Base-by-base conservation (phyloP, 2,329 filamentous ascomycete species). In the Fusarium floridanum region DNA sequence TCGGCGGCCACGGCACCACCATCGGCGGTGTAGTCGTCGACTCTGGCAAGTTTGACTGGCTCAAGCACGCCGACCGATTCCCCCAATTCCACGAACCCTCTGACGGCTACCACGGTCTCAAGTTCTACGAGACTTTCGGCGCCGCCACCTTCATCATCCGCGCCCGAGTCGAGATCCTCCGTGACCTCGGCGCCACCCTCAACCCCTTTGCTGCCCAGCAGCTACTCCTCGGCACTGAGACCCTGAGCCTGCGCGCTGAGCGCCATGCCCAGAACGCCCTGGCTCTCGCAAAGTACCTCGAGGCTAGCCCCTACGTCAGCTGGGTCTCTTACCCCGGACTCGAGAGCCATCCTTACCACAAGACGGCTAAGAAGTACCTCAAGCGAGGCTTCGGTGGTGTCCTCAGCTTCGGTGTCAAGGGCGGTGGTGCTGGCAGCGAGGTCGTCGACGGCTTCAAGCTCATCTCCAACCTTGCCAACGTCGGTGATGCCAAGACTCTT, bases 261-360 rank as follows among this genome's bases (percentile, higher is more conserved):
- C 88, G 96, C 61, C 96, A 98, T 82, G 95, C 94, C 0, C 88
- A 91, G 80, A 98, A 98, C 82, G 91, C 97, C 1, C 83, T 96
- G 43, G 89, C 91, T 24, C 87, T 98, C 65, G 96, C 96, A 1
- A 87, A 88, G 80, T 97, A 95, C 91, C 88, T 98, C 50, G 92
- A 97, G 87, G 90, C 89, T 81, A 96, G 95, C 85, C 88, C 92
- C 62, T 91, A 97, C 80, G 95, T 98, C 57, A 89, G 89, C 78
- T 99, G 96, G 96, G 96, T 98, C 12, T 97, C 94, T 41, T 98
- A 98, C 84, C 95, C 94, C 0, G 97, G 97, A 22, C 88, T 98
- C 5, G 89, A 92, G 84, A 94, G 88, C 86, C 97, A 98, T 83
- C 88, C 90, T 14, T 94, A 91, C 79, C 94, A 98, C 83, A 89